These are phyloP conservation scores for Saturnispora besseyi DNA, from an alignment of 805 yeast species.

Conservation along the genomic window DNA sequence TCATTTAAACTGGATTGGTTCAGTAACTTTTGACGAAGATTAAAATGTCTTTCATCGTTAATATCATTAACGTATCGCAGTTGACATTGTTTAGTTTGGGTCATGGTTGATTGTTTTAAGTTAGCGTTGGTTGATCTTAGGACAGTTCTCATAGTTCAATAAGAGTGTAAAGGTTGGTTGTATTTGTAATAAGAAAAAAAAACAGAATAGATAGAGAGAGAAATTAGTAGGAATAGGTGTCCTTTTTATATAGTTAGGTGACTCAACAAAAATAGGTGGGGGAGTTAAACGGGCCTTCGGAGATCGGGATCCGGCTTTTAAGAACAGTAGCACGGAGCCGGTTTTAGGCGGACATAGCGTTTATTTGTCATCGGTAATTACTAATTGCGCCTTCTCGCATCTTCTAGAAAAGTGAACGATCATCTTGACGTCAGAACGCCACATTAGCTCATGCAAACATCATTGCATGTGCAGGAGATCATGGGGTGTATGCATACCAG, in stretches of 20 bases:
- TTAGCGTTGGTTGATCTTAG: background rate
- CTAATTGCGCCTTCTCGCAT: background rate
- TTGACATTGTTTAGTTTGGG: background rate
- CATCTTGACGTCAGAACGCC: background rate
- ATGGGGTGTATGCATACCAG: too few species aligned
- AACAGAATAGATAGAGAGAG: too few species aligned
- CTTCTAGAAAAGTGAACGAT: background rate
- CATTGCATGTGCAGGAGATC: too few species aligned
- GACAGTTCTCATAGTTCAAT: background rate
- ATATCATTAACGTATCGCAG: background rate
- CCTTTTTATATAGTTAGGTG: background rate
- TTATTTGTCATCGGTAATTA: background rate
- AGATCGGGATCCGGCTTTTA: background rate
- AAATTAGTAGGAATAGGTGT: background rate
- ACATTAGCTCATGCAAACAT: too few species aligned
- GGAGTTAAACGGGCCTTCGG: background rate
- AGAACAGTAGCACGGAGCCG: background rate
- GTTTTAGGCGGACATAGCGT: background rate
- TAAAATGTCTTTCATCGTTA: slow-evolving; percentile 2
- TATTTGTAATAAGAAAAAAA: background rate
- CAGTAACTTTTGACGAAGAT: background rate
- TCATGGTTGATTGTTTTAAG: background rate
- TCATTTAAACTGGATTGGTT: background rate
- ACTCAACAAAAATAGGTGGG: background rate
- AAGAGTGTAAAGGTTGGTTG: background rate